These are phyloP conservation scores for Lyophyllum decastes DNA, from an alignment of 768 basidiomycete genomes.

Conservation along the genomic window DNA sequence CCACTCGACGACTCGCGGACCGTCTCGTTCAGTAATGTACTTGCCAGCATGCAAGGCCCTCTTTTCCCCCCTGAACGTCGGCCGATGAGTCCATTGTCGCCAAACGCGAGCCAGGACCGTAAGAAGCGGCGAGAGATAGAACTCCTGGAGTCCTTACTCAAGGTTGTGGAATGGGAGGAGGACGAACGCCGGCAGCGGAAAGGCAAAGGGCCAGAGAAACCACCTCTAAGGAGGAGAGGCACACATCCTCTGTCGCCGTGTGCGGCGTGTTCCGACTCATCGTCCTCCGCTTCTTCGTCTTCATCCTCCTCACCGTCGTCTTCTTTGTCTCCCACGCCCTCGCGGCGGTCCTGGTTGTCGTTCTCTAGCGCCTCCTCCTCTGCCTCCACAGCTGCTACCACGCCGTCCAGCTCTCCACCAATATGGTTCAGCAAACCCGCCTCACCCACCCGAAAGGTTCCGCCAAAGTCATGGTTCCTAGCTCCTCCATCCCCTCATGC, in stretches of 20 bases:
- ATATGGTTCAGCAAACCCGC: constrained; percentile 12
- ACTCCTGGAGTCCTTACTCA: constrained; percentile 45
- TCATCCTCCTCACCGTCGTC: constrained; percentile 26
- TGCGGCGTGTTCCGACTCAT: constrained; percentile 20
- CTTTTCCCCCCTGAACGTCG: constrained; percentile 48
- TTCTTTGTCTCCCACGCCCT: constrained; percentile 29
- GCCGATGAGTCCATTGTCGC: constrained; percentile 23
- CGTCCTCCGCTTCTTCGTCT: constrained; percentile 22
- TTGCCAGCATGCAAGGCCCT: constrained; percentile 57
- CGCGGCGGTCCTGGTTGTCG: constrained; percentile 25
- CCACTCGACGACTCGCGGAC: constrained; percentile 37
- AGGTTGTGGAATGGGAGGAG: constrained; percentile 42
- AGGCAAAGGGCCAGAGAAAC: constrained; percentile 31
- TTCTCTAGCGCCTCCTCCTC: constrained; percentile 28
- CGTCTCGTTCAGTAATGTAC: constrained; percentile 58
- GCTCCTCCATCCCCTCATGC: constrained; percentile 22
- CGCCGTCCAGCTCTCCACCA: constrained; percentile 26
- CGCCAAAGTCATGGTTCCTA: constrained; percentile 25
- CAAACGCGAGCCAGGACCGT: constrained; percentile 11
- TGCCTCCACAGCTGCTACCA: constrained; percentile 35
- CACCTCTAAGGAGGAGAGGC: constrained; percentile 6
- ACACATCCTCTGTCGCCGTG: constrained; percentile 1
- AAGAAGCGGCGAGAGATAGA: constrained; percentile 27
- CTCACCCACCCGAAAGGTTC: constrained; percentile 1
- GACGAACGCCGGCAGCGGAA: constrained; percentile 32